Evolutionary conservation across 2,329 filamentous ascomycete genomes (phyloP).

Genomic region (Colletotrichum filicis): DNA sequence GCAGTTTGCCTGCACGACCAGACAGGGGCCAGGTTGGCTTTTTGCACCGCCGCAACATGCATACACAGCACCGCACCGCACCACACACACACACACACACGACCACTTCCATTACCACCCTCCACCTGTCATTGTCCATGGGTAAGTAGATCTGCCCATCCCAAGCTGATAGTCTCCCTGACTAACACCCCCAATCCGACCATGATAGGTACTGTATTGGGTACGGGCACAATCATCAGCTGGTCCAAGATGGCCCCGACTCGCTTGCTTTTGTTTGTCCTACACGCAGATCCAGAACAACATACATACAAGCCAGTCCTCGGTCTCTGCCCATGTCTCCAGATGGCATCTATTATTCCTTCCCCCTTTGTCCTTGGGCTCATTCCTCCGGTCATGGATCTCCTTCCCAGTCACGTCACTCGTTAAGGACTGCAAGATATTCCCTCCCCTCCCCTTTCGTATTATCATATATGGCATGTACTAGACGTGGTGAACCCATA

Average conservation of each 20-base stretch:
- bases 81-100: constrained; percentile 3
- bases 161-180: constrained; percentile 11
- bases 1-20: constrained; percentile 31
- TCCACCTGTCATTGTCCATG: constrained; percentile 9
- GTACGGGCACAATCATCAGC: constrained; percentile 22
- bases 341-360: constrained; percentile 19
- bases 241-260: constrained; percentile 21
- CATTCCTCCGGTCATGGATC: constrained; percentile 2
- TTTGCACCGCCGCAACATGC: constrained; percentile 33
- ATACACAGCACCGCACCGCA: constrained; percentile 20
- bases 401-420: constrained; percentile 10
- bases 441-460: constrained; percentile 15
- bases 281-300: constrained; percentile 19
- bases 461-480: constrained; percentile 40
- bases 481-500: constrained; percentile 23
- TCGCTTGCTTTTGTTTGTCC: constrained; percentile 34
- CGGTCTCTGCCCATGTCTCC: constrained; percentile 9
- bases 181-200: constrained; percentile 20
- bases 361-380: constrained; percentile 12
- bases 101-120: constrained; percentile 7
- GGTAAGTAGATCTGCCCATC: constrained; percentile 9
- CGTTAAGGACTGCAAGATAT: constrained; percentile 4
- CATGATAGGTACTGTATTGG: constrained; percentile 17
- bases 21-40: constrained; percentile 20
- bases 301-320: constrained; percentile 30